Conservation (phyloP, 805 yeast genomes). For the Zygosaccharomyces pseudorouxii region DNA sequence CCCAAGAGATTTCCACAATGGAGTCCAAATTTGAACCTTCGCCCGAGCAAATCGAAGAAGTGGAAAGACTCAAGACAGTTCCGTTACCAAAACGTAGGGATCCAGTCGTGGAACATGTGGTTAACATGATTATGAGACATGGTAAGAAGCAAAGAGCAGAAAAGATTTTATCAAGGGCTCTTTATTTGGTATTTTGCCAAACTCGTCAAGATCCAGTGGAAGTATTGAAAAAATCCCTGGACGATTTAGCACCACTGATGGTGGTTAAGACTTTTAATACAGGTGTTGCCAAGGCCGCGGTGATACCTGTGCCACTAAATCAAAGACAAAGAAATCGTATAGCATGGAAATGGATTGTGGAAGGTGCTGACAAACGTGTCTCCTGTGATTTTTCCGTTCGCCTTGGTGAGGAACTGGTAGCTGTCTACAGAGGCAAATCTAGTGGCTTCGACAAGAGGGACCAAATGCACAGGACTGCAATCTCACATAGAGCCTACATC, state of each 20-base stretch:
- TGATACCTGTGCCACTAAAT: conserved; percentile 78
- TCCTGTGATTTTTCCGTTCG: conserved; percentile 82
- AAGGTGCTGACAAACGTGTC: conserved; percentile 73
- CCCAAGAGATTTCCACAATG: conserved; percentile 26
- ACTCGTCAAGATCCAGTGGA: conserved; percentile 74
- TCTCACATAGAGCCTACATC: conserved; percentile 80
- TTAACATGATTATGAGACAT: conserved; percentile 85
- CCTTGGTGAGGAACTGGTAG: conserved; percentile 80
- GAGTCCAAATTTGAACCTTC: conserved; percentile 49
- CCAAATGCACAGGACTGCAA: conserved; percentile 79
- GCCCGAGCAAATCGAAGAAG: conserved; percentile 57
- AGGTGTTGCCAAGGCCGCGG: conserved; percentile 77
- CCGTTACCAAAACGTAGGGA: conserved; percentile 61
- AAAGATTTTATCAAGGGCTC: conserved; percentile 65
- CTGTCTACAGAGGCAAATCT: conserved; percentile 72
- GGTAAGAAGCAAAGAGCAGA: conserved; percentile 84
- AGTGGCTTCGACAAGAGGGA: conserved; percentile 80
- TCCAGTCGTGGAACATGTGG: conserved; percentile 70
- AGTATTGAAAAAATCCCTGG: conserved; percentile 67
- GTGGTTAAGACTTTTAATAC: conserved; percentile 71
- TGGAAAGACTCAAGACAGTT: conserved; percentile 43
- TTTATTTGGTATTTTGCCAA: conserved; percentile 60
- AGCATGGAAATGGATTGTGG: conserved; percentile 89
- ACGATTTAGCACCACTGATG: conserved; percentile 79
- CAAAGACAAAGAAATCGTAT: conserved; percentile 78